These are phyloP conservation scores for Hortaea werneckii DNA, from an alignment of 2,329 filamentous ascomycete species.

Conservation along the genomic window DNA sequence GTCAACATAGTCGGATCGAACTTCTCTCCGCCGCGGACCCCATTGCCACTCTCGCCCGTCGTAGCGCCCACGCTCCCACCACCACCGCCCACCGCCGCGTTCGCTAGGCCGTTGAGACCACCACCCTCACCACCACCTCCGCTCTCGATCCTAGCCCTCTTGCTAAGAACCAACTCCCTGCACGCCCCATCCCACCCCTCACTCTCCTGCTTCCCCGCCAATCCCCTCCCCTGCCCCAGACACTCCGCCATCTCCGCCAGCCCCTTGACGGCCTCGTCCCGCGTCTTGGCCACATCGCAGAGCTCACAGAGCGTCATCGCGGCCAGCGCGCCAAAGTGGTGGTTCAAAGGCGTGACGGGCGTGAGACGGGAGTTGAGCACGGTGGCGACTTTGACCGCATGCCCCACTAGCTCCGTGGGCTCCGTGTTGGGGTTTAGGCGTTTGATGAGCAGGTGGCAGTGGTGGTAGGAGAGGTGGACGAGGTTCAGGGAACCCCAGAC, in stretches of 20 bases:
- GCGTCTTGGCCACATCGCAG: conserved; percentile 43
- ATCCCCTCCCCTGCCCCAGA: conserved; percentile 32
- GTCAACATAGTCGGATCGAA: conserved; percentile 31
- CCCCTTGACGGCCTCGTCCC: conserved; percentile 47
- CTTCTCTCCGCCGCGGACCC: conserved; percentile 6
- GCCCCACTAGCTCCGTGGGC: conserved; percentile 49
- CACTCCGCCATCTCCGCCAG: conserved; percentile 48
- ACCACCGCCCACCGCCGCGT: conserved; percentile 29
- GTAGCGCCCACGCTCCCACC: conserved; percentile 10
- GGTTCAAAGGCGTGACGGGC: conserved; percentile 52
- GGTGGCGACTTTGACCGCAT: conserved; percentile 48
- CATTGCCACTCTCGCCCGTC: not conserved
- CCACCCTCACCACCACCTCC: conserved; percentile 26
- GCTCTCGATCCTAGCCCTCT: conserved; percentile 33
- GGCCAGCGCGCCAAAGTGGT: conserved; percentile 54
- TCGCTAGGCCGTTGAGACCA: conserved; percentile 43
- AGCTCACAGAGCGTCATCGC: conserved; percentile 54
- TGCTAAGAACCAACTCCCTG: conserved; percentile 39
- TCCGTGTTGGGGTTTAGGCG: conserved; percentile 48
- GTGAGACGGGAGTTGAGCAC: conserved; percentile 47
- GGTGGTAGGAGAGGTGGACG: conserved; percentile 60
- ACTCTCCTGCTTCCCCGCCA: conserved; percentile 33
- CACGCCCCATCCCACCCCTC: conserved; percentile 50
- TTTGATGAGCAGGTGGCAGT: conserved; percentile 54
- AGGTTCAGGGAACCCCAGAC: conserved; percentile 45